Percentiles rank a stretch among this genome's conserved stretches.
Evolutionary conservation across 208 protist genomes (phyloP).

Genomic region (Wallacemonas sp.): DNA sequence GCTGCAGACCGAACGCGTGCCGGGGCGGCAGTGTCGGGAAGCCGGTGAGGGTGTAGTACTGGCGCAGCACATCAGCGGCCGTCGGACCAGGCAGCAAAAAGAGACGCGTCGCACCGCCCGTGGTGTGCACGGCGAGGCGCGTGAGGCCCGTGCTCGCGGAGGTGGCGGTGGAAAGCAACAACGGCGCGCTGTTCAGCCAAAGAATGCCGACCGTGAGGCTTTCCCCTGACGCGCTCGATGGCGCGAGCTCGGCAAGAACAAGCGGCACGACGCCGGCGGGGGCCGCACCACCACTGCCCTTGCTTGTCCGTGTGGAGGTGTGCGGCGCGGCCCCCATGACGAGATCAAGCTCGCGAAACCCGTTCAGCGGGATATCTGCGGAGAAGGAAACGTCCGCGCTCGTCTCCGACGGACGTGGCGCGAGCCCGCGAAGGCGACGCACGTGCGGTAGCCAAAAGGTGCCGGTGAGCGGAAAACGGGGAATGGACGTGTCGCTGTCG

Average conservation of each 20-base stretch:
- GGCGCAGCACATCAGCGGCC: slow-evolving; percentile 73
- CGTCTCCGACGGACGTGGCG: neutral
- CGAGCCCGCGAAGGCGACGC: slow-evolving; percentile 8
- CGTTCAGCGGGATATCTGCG: slow-evolving; percentile 15
- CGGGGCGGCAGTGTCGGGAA: slow-evolving; percentile 91
- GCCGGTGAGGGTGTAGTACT: slow-evolving; percentile 95
- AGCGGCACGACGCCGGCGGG: slow-evolving; percentile 20
- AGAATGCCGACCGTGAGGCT: slow-evolving; percentile 30
- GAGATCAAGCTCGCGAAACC: neutral
- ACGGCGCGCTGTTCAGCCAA: slow-evolving; percentile 32
- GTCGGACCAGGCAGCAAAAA: slow-evolving; percentile 93
- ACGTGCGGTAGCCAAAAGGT: slow-evolving; percentile 13
- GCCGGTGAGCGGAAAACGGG: slow-evolving; percentile 6
- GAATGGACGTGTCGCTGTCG: neutral
- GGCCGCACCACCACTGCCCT: neutral
- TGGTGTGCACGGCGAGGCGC: slow-evolving; percentile 75
- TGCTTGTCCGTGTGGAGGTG: neutral
- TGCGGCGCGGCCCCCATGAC: slow-evolving; percentile 3
- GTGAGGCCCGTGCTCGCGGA: neutral
- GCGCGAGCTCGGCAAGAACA: slow-evolving; percentile 17
- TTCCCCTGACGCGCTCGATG: neutral
- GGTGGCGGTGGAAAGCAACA: slow-evolving; percentile 6
- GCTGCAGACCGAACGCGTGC: slow-evolving; percentile 96
- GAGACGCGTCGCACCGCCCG: slow-evolving; percentile 91
- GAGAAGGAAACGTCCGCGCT: neutral